phyloP scores from a whole-genome alignment of 1,284 basidiomycete species.

The Mycena citricolor region DNA sequence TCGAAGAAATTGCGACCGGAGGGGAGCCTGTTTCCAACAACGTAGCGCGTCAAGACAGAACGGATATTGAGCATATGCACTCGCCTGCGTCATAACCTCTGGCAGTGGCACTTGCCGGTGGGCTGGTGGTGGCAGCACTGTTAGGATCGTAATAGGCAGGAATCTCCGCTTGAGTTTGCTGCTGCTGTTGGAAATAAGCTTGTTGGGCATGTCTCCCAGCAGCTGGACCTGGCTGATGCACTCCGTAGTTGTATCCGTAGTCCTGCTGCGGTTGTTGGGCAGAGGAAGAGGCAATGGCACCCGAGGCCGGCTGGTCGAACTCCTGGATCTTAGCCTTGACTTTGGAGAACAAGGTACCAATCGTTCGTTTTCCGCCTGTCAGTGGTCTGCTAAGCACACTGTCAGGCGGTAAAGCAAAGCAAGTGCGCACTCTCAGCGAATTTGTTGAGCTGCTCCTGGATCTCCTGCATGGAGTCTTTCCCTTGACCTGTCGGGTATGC shows the following conservation, averaged over 20 bases:
- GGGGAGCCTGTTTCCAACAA: too few species aligned
- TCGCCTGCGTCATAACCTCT: conserved; percentile 15
- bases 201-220: conserved; percentile 4
- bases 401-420: background rate
- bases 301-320: conserved; percentile 49
- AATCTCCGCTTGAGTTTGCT: conserved; percentile 10
- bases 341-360: conserved; percentile 66
- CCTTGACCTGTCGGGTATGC: too few species aligned
- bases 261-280: too few species aligned
- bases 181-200: conserved; percentile 1
- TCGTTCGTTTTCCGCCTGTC: conserved; percentile 73
- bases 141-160: conserved; percentile 24
- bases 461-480: conserved; percentile 59
- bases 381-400: conserved; percentile 6
- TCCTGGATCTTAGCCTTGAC: conserved; percentile 81
- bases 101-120: background rate
- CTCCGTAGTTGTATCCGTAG: background rate
- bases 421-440: conserved; percentile 68
- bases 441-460: conserved; percentile 70
- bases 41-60: too few species aligned
- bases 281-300: conserved; percentile 7
- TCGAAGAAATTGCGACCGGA: too few species aligned
- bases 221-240: background rate
- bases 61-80: too few species aligned
- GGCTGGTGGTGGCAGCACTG: background rate